Base-by-base conservation (phyloP, 1,284 basidiomycete species). In the Moesziomyces globuligerus region DNA sequence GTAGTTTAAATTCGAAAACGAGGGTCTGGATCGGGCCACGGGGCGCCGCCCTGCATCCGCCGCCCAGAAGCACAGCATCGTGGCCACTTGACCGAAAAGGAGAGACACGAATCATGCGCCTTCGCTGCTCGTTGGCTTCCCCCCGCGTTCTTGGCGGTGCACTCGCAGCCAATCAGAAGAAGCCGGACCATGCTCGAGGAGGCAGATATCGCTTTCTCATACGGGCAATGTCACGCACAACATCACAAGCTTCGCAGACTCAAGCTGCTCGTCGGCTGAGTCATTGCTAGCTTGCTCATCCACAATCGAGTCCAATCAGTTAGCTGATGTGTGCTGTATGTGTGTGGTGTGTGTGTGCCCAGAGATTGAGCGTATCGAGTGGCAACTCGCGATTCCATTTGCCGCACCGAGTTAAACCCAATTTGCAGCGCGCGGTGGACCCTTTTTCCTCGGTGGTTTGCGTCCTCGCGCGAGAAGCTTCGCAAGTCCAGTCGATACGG, bases 1-100 rank as follows among this genome's bases (percentile, higher is more conserved):
- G 47, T 57, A 57, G 54, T 42, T 57, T 54, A 54, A 42, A 47
- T 40, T 44, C 44, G 7, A 34, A n/a, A n/a, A n/a, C n/a, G n/a
- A n/a, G n/a, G n/a, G n/a, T n/a, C n/a, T n/a, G n/a, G n/a, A n/a
- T n/a, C n/a, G n/a, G n/a, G n/a, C n/a, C n/a, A n/a, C n/a, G n/a
- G n/a, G n/a, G n/a, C n/a, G n/a, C n/a, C n/a, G n/a, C n/a, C 0
- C 29, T 32, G 29, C 13, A 17, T 15, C n/a, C n/a, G n/a, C n/a
- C n/a, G n/a, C n/a, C n/a, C n/a, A n/a, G n/a, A n/a, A n/a, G n/a
- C n/a, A n/a, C n/a, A n/a, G n/a, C n/a, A n/a, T n/a, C n/a, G n/a
- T n/a, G n/a, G n/a, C n/a, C n/a, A n/a, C 32, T 34, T 17, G 32
- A n/a, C n/a, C n/a, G n/a, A n/a, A n/a, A n/a, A n/a, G 32, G 1